Evolutionary conservation across 2,329 filamentous ascomycete species (phyloP).

Genomic region (Xylariales sp.): DNA sequence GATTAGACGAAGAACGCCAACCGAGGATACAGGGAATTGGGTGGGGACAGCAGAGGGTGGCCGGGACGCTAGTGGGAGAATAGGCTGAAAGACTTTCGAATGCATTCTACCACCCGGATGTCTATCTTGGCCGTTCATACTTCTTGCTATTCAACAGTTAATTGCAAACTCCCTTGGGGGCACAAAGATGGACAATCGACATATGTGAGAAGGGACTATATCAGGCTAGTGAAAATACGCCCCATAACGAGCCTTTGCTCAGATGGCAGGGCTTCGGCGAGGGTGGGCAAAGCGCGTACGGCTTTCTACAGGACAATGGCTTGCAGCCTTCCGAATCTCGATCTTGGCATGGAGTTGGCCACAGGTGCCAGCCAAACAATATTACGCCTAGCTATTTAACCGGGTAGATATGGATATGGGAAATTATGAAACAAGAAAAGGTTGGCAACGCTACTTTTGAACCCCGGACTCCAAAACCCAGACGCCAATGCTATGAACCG

Average conservation of each 20-base stretch:
- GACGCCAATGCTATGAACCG: constrained; percentile 7
- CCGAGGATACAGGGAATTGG: not conserved
- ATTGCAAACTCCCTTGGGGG: no score
- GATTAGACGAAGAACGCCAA: not conserved
- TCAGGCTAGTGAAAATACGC: not conserved
- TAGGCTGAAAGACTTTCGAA: not conserved
- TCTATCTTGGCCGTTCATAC: no score
- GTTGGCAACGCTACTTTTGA: not conserved
- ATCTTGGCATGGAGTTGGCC: not conserved
- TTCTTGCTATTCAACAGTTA: no score
- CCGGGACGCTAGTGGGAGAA: not conserved
- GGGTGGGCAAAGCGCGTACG: not conserved
- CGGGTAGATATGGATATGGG: not conserved
- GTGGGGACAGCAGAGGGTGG: no score
- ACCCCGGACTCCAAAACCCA: not conserved
- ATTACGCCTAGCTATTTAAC: not conserved
- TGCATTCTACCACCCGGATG: not conserved
- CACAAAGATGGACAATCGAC: not conserved
- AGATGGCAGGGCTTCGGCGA: not conserved
- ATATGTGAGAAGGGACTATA: no score
- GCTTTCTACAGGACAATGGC: not conserved
- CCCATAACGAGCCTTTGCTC: not conserved
- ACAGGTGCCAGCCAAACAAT: not conserved
- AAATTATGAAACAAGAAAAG: not conserved
- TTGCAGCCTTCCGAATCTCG: no score